A percentile compares a stretch with the other conserved stretches of the same genome.
Conservation (phyloP, 805 yeast genomes). For the Wickerhamomyces queroliae region DNA sequence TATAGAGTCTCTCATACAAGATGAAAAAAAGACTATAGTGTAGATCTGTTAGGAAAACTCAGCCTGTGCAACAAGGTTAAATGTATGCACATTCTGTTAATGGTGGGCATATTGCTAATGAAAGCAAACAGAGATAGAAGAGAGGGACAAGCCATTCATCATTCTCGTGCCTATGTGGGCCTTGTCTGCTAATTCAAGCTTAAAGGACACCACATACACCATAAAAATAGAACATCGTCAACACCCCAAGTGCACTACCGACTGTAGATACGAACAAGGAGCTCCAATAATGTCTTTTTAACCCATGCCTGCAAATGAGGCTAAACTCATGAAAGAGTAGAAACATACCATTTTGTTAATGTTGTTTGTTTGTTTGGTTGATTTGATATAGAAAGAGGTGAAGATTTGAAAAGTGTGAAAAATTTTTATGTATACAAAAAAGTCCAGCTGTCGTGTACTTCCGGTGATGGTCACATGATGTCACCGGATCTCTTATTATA, state of each 20-base stretch:
- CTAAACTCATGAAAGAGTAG: background rate
- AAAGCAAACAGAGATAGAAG: background rate
- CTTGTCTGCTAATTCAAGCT: background rate
- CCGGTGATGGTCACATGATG: no score
- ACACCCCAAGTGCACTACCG: conserved; percentile 18
- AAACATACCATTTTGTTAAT: conserved; percentile 6
- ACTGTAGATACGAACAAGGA: conserved; percentile 11
- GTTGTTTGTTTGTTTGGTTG: background rate
- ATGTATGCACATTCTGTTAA: background rate
- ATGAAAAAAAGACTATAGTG: conserved; percentile 5
- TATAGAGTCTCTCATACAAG: conserved; percentile 20
- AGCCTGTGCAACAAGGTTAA: conserved; percentile 4
- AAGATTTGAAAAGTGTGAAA: background rate
- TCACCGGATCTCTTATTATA: no score
- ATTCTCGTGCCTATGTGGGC: background rate
- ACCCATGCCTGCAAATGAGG: background rate
- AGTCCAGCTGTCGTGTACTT: no score
- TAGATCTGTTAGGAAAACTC: background rate
- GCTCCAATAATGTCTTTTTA: conserved; percentile 22
- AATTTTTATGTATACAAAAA: background rate
- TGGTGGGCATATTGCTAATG: background rate
- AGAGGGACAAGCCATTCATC: background rate
- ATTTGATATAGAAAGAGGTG: background rate
- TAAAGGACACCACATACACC: no score
- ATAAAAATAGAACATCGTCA: conserved; percentile 21